These are phyloP conservation scores for Cucumis melo DNA, from an alignment of 306 rosid genomes.

Conservation along the genomic window DNA sequence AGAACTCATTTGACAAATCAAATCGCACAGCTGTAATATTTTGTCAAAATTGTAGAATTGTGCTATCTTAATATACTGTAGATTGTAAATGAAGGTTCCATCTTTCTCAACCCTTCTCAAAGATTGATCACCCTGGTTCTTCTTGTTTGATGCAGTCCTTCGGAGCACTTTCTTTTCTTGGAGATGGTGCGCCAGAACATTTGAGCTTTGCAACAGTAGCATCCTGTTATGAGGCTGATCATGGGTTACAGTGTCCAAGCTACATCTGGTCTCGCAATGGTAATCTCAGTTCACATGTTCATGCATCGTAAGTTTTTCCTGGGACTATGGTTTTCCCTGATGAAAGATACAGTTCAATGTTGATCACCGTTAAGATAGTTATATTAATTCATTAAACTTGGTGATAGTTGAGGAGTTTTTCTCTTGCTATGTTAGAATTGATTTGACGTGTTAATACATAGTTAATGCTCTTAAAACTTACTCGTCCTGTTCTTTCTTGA, in stretches of 20 bases:
- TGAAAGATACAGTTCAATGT: neutral
- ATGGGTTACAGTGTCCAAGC: slow-evolving; percentile 64
- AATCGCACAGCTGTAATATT: neutral
- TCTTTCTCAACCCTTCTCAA: slow-evolving; percentile 32
- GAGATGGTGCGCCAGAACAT: slow-evolving; percentile 59
- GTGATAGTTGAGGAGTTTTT: neutral
- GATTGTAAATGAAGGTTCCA: slow-evolving; percentile 28
- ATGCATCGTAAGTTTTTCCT: slow-evolving; percentile 66
- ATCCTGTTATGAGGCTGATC: slow-evolving; percentile 82
- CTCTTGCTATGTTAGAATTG: neutral
- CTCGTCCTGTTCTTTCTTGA: neutral
- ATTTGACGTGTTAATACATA: neutral
- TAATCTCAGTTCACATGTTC: slow-evolving; percentile 85
- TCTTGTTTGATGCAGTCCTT: slow-evolving; percentile 43
- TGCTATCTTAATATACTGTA: neutral
- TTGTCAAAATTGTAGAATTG: neutral
- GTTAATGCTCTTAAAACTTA: neutral
- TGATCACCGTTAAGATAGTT: neutral
- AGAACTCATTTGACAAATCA: neutral
- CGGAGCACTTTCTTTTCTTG: slow-evolving; percentile 49
- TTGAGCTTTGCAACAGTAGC: slow-evolving; percentile 56
- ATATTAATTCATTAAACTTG: neutral
- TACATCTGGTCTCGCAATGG: slow-evolving; percentile 90
- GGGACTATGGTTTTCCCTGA: neutral
- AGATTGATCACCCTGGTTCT: slow-evolving; percentile 37